Evolutionary conservation across 2,329 filamentous ascomycete genomes (phyloP).

Genomic region (Clarireedia homoeocarpa): DNA sequence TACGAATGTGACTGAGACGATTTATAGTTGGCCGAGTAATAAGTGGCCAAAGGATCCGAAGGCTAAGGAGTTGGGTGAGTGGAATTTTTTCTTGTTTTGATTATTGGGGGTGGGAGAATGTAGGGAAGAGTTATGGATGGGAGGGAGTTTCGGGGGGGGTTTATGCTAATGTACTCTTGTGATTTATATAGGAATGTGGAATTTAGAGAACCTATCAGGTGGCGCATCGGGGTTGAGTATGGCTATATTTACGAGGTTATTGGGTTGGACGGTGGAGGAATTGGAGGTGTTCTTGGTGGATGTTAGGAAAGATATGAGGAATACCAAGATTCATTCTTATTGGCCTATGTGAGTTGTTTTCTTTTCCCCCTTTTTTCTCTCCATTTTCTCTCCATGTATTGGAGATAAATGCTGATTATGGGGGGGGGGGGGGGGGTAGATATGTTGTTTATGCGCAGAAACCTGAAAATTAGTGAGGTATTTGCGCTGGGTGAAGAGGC

Average conservation of each 20-base stretch:
- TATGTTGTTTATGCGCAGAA: not conserved
- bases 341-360: constrained; percentile 43
- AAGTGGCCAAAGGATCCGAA: constrained; percentile 21
- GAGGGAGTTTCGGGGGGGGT: not conserved
- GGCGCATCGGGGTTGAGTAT: constrained; percentile 16
- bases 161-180: not conserved
- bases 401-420: not conserved
- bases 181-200: constrained; percentile 1
- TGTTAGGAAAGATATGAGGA: constrained; percentile 39
- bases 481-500: no score
- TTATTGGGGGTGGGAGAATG: no score
- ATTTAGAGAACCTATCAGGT: not conserved
- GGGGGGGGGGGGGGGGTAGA: not conserved
- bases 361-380: constrained; percentile 26
- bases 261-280: constrained; percentile 40
- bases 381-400: not conserved
- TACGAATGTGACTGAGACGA: constrained; percentile 24
- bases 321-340: constrained; percentile 35
- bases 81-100: constrained; percentile 30
- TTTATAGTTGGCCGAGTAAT: constrained; percentile 14
- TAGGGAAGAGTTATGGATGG: no score
- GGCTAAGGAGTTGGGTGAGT: constrained; percentile 41
- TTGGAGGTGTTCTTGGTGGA: constrained; percentile 41
- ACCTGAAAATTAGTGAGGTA: not conserved
- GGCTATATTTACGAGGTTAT: constrained; percentile 41